Evolutionary conservation across 1,284 basidiomycete genomes (phyloP).

Genomic region (Ganoderma boninense): DNA sequence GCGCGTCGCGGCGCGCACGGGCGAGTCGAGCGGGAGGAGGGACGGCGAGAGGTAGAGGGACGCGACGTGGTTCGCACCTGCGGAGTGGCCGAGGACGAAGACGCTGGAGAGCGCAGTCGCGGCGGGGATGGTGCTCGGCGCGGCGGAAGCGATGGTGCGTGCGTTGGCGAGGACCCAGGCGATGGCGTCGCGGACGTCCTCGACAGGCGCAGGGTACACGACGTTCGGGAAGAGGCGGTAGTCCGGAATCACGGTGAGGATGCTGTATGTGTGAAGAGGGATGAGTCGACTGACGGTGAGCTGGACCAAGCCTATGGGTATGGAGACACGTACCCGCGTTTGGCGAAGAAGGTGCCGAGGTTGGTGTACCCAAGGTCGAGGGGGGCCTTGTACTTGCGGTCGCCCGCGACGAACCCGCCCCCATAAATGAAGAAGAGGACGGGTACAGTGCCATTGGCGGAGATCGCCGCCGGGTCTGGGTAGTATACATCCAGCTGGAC

Average conservation of each 20-base stretch:
- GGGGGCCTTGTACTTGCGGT: slow-evolving; percentile 53
- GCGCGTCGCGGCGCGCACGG: too few relatives aligned
- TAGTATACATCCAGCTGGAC: slow-evolving; percentile 66
- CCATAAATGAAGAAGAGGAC: slow-evolving; percentile 75
- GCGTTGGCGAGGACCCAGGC: slow-evolving; percentile 56
- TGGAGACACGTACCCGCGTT: slow-evolving; percentile 55
- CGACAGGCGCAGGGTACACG: slow-evolving; percentile 57
- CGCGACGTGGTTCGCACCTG: slow-evolving; percentile 58
- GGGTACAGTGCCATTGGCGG: slow-evolving; percentile 47
- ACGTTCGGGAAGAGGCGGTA: slow-evolving; percentile 66
- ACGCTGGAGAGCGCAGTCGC: slow-evolving; percentile 43
- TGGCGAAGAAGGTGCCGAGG: slow-evolving; percentile 66
- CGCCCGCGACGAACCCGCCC: slow-evolving; percentile 63
- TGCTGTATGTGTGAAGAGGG: neutral
- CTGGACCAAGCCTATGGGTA: too few relatives aligned
- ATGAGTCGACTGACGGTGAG: neutral
- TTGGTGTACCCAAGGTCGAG: slow-evolving; percentile 59
- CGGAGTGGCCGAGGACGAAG: slow-evolving; percentile 65
- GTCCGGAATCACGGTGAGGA: slow-evolving; percentile 61
- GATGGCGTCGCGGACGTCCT: slow-evolving; percentile 67
- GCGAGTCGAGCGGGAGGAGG: slow-evolving; percentile 44
- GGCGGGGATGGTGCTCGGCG: slow-evolving; percentile 1
- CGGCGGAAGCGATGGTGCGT: slow-evolving; percentile 23
- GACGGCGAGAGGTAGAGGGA: slow-evolving; percentile 54
- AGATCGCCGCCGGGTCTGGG: slow-evolving; percentile 44